phyloP scores from a whole-genome alignment of 2,329 filamentous ascomycete genomes.

The Ophiostoma tasmaniense region DNA sequence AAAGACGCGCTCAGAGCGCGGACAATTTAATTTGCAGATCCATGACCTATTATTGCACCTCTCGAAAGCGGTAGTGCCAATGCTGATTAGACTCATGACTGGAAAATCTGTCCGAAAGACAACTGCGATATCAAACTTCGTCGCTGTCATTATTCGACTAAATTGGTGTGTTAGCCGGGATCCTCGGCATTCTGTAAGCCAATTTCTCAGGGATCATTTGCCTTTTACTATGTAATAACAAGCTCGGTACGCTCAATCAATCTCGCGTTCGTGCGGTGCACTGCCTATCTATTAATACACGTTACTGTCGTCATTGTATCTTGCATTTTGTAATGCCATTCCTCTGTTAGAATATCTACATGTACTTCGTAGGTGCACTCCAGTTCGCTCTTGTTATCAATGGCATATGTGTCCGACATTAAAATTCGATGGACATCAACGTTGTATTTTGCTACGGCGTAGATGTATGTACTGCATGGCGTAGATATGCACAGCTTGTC shows the following conservation, averaged over 20 bases:
- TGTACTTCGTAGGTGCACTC: not conserved
- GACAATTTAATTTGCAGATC: not conserved
- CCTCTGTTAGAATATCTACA: not conserved
- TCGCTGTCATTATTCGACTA: not conserved
- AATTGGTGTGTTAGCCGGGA: not conserved
- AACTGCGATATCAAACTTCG: not conserved
- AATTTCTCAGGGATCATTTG: not conserved
- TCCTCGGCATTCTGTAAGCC: not conserved
- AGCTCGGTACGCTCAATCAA: not conserved
- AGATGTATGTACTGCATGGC: not conserved
- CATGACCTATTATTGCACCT: not conserved
- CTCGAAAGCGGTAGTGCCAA: not conserved
- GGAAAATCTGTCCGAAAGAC: not conserved
- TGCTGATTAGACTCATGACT: not conserved
- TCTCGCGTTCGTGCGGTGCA: not conserved
- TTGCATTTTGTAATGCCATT: not conserved
- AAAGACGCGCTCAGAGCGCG: not conserved
- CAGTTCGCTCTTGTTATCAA: not conserved
- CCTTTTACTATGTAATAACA: not conserved
- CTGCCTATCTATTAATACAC: not conserved
- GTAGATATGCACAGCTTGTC: not conserved
- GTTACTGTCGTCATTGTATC: not conserved
- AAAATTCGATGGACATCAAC: not conserved
- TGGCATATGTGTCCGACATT: not conserved
- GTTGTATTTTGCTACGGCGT: not conserved